Evolutionary conservation across 495 filamentous ascomycete species (phyloP), one percentile per base, ranked within the genome.

Genomic region (Massariosphaeria phaeospora): DNA sequence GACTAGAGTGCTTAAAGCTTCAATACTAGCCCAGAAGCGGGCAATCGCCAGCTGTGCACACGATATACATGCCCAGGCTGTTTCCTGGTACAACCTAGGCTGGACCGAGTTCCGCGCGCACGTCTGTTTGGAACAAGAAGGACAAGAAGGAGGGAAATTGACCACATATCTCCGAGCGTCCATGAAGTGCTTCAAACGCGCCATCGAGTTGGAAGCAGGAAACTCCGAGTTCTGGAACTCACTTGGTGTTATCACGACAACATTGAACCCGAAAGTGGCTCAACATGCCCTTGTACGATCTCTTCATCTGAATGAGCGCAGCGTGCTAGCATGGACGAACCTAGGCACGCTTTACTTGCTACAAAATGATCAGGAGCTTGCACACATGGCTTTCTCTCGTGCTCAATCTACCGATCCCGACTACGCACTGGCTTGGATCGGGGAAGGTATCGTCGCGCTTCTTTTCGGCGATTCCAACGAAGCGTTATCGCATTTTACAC

Each of bases 181-280:
- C 20, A 84, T 97, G 46, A 80, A 85, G 24, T 94, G 90, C 68
- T 99, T 99, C 80, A 99, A 97, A 70, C 78, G 88, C 45, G 86
- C 94, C 3, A 97, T 99, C 64, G 94, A 97, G 69, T 72, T 96
- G 1, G 93, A 99, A 67, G 85, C 94, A 6, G 86, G 90, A 25
- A 99, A 97, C 64, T 74, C 90, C 0, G 93, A 99, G 62, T 99
- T 97, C 69, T 99, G 93, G 93, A 96, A 96, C 67, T 82, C 93
- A 2, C 79, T 99, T 18, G 93, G 91, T 18, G 89, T 96, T 6
- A 87, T 86, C 13, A 97, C 93, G 1, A 87, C 84, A 36, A 78
- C 75, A 31, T 73, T 95, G 62, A 96, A 88, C 64, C 85, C 89
- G 0, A 84, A 85, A 52, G 86, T 97, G 1, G 83, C 94, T 0